Base-by-base conservation (phyloP, 306 rosid species). In the Echinosophora koreensis region DNA sequence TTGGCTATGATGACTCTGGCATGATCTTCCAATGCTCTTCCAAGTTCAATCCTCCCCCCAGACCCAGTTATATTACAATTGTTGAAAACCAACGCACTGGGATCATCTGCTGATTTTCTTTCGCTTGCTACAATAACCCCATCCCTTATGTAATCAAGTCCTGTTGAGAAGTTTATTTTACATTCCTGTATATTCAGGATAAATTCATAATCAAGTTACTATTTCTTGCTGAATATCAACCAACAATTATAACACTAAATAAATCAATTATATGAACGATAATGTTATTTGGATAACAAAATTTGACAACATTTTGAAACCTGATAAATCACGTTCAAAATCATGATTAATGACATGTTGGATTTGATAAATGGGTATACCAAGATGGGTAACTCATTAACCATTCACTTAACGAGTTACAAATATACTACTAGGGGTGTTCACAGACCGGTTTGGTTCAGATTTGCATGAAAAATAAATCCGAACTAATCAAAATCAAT, bases 81-180 rank as follows among this genome's bases (percentile, higher is more conserved):
- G 12, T 69, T 73, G 11, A 88, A 84, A 17, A 88, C 88, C 80
- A 79, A 88, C 0, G 83, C 92, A 66, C 60, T 70, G 3, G 60
- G 2, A 10, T 84, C 80, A 34, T 34, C 4, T n/a, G 72, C 1
- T 39, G 78, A 39, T 0, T 60, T 28, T 70, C 81, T 84, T 54
- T 75, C 75, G 0, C 77, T 77, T 46, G 87, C 90, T 18, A 85
- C 86, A 18, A 88, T 52, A 46, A 27, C 74, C 0, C 90, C 92
- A 14, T 17, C n/a, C 0, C 0, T 1, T 34, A 18, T 1, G 3
- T 74, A 10, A 39, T 55, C 80, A 70, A 50, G 18, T 5, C 80
- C 80, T 13, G 27, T 15, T 37, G 84, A 74, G 47, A 68, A 61
- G 4, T 18, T 1, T 15, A 84, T 57, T 27, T 35, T 16, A 77